phyloP scores from a whole-genome alignment of 257 asterid genomes.

The Ocimum tenuiflorum region DNA sequence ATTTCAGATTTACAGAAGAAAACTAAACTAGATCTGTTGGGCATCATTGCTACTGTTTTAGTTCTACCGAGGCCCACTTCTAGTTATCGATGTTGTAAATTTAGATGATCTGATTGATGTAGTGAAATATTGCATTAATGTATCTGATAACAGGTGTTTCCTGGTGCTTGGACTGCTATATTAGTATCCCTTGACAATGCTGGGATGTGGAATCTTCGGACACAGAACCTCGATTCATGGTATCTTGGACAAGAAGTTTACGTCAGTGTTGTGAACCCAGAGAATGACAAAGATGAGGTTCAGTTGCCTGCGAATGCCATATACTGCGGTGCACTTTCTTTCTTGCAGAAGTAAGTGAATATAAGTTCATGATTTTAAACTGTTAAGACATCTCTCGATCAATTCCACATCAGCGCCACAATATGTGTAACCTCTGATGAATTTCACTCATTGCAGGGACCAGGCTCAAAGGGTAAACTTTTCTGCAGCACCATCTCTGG shows the following conservation, averaged over 20 bases:
- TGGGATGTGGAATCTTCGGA: conserved; percentile 88
- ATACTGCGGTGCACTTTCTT: conserved; percentile 70
- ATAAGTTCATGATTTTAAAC: background rate
- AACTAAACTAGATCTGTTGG: background rate
- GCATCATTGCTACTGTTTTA: too few relatives aligned
- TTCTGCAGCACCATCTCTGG: conserved; percentile 46
- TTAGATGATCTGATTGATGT: too few relatives aligned
- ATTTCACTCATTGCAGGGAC: conserved; percentile 39
- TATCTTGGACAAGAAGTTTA: conserved; percentile 87
- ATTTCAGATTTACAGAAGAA: background rate
- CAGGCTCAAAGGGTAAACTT: conserved; percentile 59
- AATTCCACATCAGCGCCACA: background rate
- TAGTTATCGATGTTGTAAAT: too few relatives aligned
- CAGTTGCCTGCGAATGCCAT: conserved; percentile 67
- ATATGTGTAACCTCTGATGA: background rate
- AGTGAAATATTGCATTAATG: too few relatives aligned
- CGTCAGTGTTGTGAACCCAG: conserved; percentile 67
- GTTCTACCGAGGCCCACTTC: too few relatives aligned
- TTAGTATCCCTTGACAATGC: conserved; percentile 72
- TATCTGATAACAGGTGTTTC: conserved; percentile 54
- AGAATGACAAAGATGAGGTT: conserved; percentile 53
- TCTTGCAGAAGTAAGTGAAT: conserved; percentile 64
- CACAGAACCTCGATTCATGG: conserved; percentile 93
- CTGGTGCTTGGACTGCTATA: conserved; percentile 94
- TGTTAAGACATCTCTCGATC: background rate